These are phyloP conservation scores for Diaporthe eres DNA, from an alignment of 2,329 filamentous ascomycete genomes.

Conservation along the genomic window DNA sequence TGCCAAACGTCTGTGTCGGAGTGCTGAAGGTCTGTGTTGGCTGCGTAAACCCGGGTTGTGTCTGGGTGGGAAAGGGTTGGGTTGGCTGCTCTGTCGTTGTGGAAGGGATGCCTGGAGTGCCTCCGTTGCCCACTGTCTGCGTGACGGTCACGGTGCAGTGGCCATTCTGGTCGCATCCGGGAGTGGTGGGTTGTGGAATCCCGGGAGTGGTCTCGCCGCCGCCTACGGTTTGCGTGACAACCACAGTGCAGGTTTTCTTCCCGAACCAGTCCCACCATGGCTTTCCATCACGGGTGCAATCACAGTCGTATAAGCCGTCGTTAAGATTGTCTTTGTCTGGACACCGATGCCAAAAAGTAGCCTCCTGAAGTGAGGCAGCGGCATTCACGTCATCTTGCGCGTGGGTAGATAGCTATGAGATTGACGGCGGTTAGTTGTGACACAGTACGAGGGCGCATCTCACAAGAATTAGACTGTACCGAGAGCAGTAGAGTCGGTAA, in stretches of 20 bases:
- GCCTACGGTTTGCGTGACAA: slow-evolving; percentile 14
- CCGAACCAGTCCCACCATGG: slow-evolving; percentile 20
- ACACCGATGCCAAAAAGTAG: slow-evolving; percentile 1
- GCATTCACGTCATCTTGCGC: slow-evolving; percentile 14
- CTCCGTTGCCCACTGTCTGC: background rate
- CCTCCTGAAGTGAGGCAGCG: background rate
- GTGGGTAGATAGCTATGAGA: background rate
- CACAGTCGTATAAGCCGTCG: background rate
- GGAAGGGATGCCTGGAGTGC: background rate
- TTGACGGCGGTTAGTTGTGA: background rate
- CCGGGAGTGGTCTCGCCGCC: background rate
- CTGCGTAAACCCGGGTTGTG: slow-evolving; percentile 2
- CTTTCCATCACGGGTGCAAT: slow-evolving; percentile 14
- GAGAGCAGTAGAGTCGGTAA: background rate
- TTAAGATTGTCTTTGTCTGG: background rate
- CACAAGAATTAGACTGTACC: background rate
- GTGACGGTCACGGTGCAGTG: slow-evolving; percentile 28
- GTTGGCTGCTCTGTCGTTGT: slow-evolving; percentile 6
- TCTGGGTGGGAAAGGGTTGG: background rate
- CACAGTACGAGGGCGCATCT: no score
- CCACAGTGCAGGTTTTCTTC: background rate
- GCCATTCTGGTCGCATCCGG: slow-evolving; percentile 7
- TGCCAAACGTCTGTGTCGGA: slow-evolving; percentile 12
- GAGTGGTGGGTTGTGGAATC: background rate
- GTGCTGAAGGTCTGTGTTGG: background rate